Percentiles rank a stretch among this genome's conserved stretches.
These are phyloP conservation scores for Arctium minus DNA, from an alignment of 129 eudicot genomes.

Conservation along the genomic window DNA sequence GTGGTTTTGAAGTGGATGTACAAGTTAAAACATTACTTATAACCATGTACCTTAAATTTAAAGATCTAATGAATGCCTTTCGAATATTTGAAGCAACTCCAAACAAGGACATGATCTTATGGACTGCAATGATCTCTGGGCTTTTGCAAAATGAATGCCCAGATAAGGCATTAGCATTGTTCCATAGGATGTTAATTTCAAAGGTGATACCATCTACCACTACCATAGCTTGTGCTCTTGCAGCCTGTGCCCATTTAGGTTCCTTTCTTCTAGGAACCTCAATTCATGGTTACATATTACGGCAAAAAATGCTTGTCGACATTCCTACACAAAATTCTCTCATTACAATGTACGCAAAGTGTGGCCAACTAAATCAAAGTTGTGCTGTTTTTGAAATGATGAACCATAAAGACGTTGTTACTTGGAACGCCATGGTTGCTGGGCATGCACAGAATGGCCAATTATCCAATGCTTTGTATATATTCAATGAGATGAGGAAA, in stretches of 20 bases:
- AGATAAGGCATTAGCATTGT: constrained; percentile 51
- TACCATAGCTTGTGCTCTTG: constrained; percentile 67
- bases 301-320: constrained; percentile 46
- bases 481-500: constrained; percentile 67
- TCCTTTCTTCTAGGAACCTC: constrained; percentile 51
- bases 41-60: constrained; percentile 54
- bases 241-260: constrained; percentile 73
- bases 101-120: constrained; percentile 62
- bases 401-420: constrained; percentile 61
- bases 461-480: constrained; percentile 40
- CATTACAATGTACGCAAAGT: constrained; percentile 75
- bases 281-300: constrained; percentile 61
- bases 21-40: constrained; percentile 70
- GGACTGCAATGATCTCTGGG: constrained; percentile 90
- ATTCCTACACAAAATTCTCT: constrained; percentile 76
- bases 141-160: constrained; percentile 72
- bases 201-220: constrained; percentile 49
- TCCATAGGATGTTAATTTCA: constrained; percentile 46
- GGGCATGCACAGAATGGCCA: constrained; percentile 76
- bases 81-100: constrained; percentile 43
- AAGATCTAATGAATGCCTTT: constrained; percentile 39
- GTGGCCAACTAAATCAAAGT: constrained; percentile 50
- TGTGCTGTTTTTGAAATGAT: constrained; percentile 52
- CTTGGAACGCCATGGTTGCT: constrained; percentile 88
- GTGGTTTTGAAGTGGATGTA: constrained; percentile 48